phyloP scores from a whole-genome alignment of 2,329 filamentous ascomycete genomes.

The Aspergillus novofumigatus region DNA sequence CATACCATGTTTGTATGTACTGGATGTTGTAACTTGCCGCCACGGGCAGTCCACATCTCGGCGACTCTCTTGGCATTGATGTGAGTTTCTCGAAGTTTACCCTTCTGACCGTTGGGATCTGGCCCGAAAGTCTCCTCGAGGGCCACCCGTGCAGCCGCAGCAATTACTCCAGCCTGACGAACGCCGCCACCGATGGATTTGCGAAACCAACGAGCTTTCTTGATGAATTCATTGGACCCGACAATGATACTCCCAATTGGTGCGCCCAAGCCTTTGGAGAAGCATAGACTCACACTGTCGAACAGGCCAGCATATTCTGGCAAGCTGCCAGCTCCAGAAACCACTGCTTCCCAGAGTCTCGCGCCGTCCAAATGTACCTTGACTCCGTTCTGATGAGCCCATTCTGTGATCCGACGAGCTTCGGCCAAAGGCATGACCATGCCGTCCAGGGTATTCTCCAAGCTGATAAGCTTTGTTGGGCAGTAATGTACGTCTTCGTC shows the following conservation, averaged over 20 bases:
- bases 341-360: constrained; percentile 76
- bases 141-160: constrained; percentile 70
- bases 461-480: constrained; percentile 73
- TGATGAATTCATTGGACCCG: constrained; percentile 55
- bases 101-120: constrained; percentile 55
- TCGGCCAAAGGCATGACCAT: constrained; percentile 74
- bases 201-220: constrained; percentile 68
- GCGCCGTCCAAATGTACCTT: constrained; percentile 76
- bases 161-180: constrained; percentile 70
- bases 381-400: constrained; percentile 62
- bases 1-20: constrained; percentile 93
- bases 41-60: constrained; percentile 62
- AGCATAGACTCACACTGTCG: constrained; percentile 72
- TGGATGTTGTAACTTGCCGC: constrained; percentile 64
- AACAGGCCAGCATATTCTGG: constrained; percentile 65
- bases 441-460: constrained; percentile 83
- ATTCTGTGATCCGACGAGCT: constrained; percentile 63
- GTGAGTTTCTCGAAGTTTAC: constrained; percentile 59
- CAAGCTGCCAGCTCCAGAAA: constrained; percentile 62
- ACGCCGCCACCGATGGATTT: constrained; percentile 78
- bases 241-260: constrained; percentile 75
- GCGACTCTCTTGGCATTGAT: constrained; percentile 59
- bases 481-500: constrained; percentile 68
- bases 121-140: constrained; percentile 73
- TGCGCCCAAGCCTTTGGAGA: constrained; percentile 78